Evolutionary conservation across 148 eudicot species (phyloP).

Genomic region (Suaeda aralocaspica): DNA sequence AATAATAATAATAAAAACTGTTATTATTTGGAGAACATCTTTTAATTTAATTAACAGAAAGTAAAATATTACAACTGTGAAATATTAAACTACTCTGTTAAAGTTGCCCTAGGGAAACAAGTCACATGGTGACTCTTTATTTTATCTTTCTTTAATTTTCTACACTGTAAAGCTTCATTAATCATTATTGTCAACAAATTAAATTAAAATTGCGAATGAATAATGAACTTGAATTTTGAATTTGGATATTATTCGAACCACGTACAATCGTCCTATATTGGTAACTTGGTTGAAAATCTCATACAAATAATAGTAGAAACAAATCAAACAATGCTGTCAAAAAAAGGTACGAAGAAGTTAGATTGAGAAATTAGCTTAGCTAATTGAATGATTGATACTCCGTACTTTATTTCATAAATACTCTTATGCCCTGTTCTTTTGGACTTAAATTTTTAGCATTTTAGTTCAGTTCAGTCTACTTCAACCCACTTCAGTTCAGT

Average conservation of each 20-base stretch:
- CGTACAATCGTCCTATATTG: neutral
- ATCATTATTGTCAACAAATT: conserved; percentile 44
- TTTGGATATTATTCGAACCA: neutral
- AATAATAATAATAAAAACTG: no score
- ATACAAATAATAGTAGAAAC: no score
- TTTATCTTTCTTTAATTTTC: conserved; percentile 17
- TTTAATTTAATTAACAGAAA: neutral
- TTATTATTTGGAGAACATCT: neutral
- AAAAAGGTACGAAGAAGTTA: no score
- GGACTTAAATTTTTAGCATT: no score
- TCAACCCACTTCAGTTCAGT: no score
- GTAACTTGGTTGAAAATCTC: neutral
- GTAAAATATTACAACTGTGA: neutral
- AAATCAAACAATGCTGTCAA: no score
- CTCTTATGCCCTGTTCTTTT: no score
- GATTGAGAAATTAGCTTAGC: no score
- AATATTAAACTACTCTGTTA: neutral
- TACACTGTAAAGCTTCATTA: conserved; percentile 22
- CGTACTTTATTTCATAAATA: no score
- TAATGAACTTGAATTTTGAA: neutral
- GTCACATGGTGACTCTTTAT: conserved; percentile 44
- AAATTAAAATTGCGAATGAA: neutral
- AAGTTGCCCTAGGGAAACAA: conserved; percentile 27
- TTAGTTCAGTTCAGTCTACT: no score
- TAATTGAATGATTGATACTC: no score